Base-by-base conservation (phyloP, 2,329 filamentous ascomycete genomes). In the Ascochyta lentis region DNA sequence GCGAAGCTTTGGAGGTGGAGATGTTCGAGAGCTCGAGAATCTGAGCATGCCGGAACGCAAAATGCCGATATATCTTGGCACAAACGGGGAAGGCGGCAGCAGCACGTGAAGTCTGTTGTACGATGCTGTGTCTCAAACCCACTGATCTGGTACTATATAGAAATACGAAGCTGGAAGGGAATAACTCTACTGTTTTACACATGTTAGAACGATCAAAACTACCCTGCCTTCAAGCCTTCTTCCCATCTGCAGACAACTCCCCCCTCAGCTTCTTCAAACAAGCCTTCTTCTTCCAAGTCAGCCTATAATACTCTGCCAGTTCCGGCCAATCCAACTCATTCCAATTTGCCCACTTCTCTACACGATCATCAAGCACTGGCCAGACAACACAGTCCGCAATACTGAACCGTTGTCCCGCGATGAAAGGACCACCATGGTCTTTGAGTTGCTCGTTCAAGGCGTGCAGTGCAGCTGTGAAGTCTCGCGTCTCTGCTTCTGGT, bases 371-470 rank as follows among this genome's bases (percentile, higher is more conserved):
- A 9, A 76, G 13, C 12, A 67, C 48, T 0, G 72, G 70, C 74
- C 74, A 76, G n/a, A 66, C 49, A 33, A 60, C 59, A 43, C 68
- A 71, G 57, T 76, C 74, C 3, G 68, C 72, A 24, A 72, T 60
- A 5, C 65, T 65, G 37, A 76, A 76, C 12, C 66, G 57, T 2
- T 46, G 43, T 0, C 72, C 74, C 0, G 71, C 69, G 13, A 75
- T 68, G 47, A 67, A 76, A 0, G 68, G 67, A 0, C 70, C 69
- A 3, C 52, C 54, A 4, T 58, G 46, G 1, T 48, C 40, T 3
- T 38, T 54, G 2, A 64, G 19, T 9, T 58, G 49, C 9, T 72
- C 71, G 43, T 71, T 69, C 19, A 72, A 31, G 5, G 31, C 37
- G 1, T 56, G 57, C 0, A 74, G 54, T 9, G 52, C 46, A 8